Evolutionary conservation across 495 filamentous ascomycete species (phyloP).

Genomic region (Cenococcum geophilum): DNA sequence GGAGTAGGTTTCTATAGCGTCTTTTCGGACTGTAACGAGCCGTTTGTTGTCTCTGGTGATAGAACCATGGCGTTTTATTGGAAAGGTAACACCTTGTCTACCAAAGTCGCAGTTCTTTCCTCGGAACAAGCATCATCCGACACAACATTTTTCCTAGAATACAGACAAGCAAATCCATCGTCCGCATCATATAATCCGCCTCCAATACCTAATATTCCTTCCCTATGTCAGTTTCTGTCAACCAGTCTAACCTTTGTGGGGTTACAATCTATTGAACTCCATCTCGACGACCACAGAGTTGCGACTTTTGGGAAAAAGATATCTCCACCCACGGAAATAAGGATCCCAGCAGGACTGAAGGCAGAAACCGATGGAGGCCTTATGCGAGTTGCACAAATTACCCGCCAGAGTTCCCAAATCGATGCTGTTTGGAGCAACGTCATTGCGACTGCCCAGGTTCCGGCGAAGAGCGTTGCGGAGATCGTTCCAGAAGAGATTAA

Average conservation of each 20-base stretch:
- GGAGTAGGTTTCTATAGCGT: conserved; percentile 99
- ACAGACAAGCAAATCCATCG: conserved; percentile 63
- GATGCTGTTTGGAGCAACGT: conserved; percentile 88
- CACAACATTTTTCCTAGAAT: conserved; percentile 89
- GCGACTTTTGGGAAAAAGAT: conserved; percentile 73
- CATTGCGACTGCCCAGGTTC: conserved; percentile 47
- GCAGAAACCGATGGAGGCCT: conserved; percentile 72
- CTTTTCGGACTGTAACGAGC: conserved; percentile 96
- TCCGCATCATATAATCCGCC: conserved; percentile 48
- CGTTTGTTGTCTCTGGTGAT: conserved; percentile 84
- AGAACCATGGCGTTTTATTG: conserved; percentile 98
- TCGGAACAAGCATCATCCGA: conserved; percentile 53
- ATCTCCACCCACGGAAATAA: conserved; percentile 62
- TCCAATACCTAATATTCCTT: conserved; percentile 67
- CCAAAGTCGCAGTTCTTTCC: conserved; percentile 66
- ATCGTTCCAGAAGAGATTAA: conserved; percentile 22
- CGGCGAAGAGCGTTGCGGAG: conserved; percentile 20
- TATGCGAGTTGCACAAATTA: conserved; percentile 72
- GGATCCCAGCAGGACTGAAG: conserved; percentile 75
- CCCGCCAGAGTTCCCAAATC: conserved; percentile 77
- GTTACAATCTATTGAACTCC: conserved; percentile 78
- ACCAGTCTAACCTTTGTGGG: conserved; percentile 96
- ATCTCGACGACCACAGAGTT: conserved; percentile 80
- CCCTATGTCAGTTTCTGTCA: conserved; percentile 82
- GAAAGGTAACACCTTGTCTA: conserved; percentile 93